Percentiles rank a stretch among this genome's conserved stretches.
phyloP scores from a whole-genome alignment of 2,329 filamentous ascomycete genomes.

The Xylariaceae sp. region DNA sequence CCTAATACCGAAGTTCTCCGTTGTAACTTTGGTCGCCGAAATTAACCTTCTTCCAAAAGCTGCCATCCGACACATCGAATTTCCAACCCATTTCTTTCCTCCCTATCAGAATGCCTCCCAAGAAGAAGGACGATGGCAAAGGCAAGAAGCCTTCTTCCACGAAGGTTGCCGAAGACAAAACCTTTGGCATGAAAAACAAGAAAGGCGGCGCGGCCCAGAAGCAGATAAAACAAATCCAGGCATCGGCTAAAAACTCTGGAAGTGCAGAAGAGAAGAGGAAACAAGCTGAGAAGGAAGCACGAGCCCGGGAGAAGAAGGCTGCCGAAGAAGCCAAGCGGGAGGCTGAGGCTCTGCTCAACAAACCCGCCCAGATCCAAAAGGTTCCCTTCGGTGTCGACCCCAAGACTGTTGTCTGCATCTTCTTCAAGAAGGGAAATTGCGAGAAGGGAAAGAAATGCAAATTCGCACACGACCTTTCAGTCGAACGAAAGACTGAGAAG shows the following conservation, averaged over 20 bases:
- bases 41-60: not conserved
- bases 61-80: not conserved
- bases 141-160: slow-evolving; percentile 58
- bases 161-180: slow-evolving; percentile 86
- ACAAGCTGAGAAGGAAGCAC: slow-evolving; percentile 64
- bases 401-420: slow-evolving; percentile 95
- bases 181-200: slow-evolving; percentile 99
- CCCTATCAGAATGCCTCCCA: slow-evolving; percentile 70
- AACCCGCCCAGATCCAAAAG: slow-evolving; percentile 94
- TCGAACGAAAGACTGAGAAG: slow-evolving; percentile 93
- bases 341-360: slow-evolving; percentile 79
- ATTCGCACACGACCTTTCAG: slow-evolving; percentile 87
- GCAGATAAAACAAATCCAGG: slow-evolving; percentile 81
- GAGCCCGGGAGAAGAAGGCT: slow-evolving; percentile 88
- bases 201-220: slow-evolving; percentile 91
- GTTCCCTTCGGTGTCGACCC: slow-evolving; percentile 97
- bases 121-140: slow-evolving; percentile 55
- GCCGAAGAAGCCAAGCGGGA: slow-evolving; percentile 84
- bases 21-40: not conserved
- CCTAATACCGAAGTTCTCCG: not conserved
- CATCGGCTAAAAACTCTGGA: slow-evolving; percentile 72
- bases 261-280: slow-evolving; percentile 87
- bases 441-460: slow-evolving; percentile 99
- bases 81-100: not conserved
- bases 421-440: slow-evolving; percentile 95